Percentiles rank a stretch among this genome's conserved stretches.
Evolutionary conservation across 805 yeast genomes (phyloP).

Genomic region (Cyberlindnera mycetangii): DNA sequence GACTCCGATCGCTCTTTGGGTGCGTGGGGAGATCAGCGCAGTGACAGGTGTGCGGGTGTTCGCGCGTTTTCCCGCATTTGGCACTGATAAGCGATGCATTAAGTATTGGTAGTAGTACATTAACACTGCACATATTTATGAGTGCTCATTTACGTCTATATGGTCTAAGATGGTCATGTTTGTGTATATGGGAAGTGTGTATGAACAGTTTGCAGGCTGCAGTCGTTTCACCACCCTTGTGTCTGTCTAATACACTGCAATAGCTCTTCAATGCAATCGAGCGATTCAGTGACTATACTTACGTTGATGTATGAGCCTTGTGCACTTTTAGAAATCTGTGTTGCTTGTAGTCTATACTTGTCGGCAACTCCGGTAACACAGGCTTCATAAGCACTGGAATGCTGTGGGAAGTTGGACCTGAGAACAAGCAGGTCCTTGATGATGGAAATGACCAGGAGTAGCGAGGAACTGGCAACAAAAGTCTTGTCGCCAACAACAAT

Average conservation of each 20-base stretch:
- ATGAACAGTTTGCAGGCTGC: too few relatives aligned
- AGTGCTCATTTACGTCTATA: too few relatives aligned
- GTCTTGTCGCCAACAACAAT: slow-evolving; percentile 52
- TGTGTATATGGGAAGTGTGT: too few relatives aligned
- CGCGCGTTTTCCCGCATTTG: background rate
- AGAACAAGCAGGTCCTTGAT: slow-evolving; percentile 56
- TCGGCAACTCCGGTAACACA: slow-evolving; percentile 44
- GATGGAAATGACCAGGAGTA: slow-evolving; percentile 36
- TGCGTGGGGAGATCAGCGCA: background rate
- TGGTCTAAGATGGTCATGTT: too few relatives aligned
- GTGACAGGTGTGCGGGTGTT: background rate
- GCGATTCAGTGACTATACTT: slow-evolving; percentile 40
- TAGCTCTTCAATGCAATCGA: slow-evolving; percentile 39
- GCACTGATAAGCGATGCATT: background rate
- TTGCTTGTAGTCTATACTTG: slow-evolving; percentile 46
- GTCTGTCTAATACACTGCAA: slow-evolving; percentile 21
- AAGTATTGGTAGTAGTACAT: too few relatives aligned
- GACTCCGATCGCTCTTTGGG: too few relatives aligned
- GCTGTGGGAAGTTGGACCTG: slow-evolving; percentile 51
- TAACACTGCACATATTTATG: too few relatives aligned
- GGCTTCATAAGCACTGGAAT: slow-evolving; percentile 37
- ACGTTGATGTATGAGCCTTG: slow-evolving; percentile 31
- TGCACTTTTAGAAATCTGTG: slow-evolving; percentile 25
- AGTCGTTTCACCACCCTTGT: slow-evolving; percentile 11
- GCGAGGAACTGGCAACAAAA: slow-evolving; percentile 55